These are phyloP conservation scores for Margaritispora aquatica DNA, from an alignment of 495 filamentous ascomycete species.

Conservation along the genomic window DNA sequence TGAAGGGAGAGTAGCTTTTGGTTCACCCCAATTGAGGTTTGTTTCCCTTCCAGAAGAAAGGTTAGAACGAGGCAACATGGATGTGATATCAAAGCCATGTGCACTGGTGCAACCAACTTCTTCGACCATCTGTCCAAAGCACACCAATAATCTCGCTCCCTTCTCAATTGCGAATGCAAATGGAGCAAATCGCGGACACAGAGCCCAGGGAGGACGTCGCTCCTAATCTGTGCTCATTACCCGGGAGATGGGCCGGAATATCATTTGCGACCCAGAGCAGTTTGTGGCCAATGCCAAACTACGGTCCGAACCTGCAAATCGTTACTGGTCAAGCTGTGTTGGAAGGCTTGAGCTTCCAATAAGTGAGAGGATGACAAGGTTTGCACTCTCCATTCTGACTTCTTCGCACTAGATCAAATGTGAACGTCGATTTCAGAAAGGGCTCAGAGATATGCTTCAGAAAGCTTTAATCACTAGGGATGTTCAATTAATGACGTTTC, in stretches of 20 bases:
- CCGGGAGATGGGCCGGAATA: conserved; percentile 1
- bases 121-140: too few relatives aligned
- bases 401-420: neutral
- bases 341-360: neutral
- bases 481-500: too few relatives aligned
- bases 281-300: neutral
- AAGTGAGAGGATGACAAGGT: neutral
- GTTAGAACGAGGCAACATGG: neutral
- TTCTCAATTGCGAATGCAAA: neutral
- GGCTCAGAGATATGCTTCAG: neutral
- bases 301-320: conserved; percentile 4
- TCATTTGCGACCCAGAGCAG: neutral
- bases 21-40: too few relatives aligned
- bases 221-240: neutral
- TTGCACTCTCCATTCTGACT: neutral
- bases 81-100: too few relatives aligned
- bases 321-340: too few relatives aligned
- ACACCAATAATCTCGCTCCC: too few relatives aligned
- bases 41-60: neutral
- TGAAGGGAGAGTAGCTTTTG: too few relatives aligned
- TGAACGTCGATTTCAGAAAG: neutral
- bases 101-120: too few relatives aligned
- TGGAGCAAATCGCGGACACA: neutral
- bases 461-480: too few relatives aligned
- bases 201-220: neutral